Evolutionary conservation across 2,329 filamentous ascomycete genomes (phyloP).

Genomic region (Claviceps africana): DNA sequence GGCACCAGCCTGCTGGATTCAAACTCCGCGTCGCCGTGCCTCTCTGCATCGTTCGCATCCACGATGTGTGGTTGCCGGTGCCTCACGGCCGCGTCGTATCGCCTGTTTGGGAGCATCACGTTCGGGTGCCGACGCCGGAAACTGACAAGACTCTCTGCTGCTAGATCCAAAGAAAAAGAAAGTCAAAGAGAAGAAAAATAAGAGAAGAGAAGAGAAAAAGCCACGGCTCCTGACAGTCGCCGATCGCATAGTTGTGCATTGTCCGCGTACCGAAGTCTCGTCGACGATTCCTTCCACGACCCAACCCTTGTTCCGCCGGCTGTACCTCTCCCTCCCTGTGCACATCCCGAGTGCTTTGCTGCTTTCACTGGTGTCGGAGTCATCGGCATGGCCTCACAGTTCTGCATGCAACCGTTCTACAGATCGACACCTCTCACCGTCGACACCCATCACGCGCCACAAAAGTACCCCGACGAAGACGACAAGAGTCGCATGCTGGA

Average conservation of each 20-base stretch:
- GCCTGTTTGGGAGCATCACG: too few species aligned
- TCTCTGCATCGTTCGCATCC: background rate
- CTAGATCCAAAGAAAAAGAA: background rate
- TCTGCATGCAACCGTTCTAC: constrained; percentile 37
- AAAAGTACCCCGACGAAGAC: constrained; percentile 46
- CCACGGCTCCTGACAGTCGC: too few species aligned
- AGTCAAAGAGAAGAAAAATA: too few species aligned
- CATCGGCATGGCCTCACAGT: constrained; percentile 36
- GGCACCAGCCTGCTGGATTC: background rate
- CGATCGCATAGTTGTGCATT: background rate
- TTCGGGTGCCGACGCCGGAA: too few species aligned
- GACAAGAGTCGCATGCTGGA: constrained; percentile 42
- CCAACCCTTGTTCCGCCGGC: too few species aligned
- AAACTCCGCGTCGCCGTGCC: background rate
- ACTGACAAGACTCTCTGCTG: background rate
- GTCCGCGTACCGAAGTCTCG: background rate
- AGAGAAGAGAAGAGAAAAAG: too few species aligned
- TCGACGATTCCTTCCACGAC: background rate
- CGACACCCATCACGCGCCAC: constrained; percentile 36
- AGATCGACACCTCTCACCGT: constrained; percentile 35
- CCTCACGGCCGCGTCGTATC: background rate
- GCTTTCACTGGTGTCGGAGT: too few species aligned
- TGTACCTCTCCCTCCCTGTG: too few species aligned
- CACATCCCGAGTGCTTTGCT: background rate
- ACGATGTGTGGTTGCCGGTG: background rate